phyloP scores from a whole-genome alignment of 495 filamentous ascomycete genomes.

The Neurospora intermedia region DNA sequence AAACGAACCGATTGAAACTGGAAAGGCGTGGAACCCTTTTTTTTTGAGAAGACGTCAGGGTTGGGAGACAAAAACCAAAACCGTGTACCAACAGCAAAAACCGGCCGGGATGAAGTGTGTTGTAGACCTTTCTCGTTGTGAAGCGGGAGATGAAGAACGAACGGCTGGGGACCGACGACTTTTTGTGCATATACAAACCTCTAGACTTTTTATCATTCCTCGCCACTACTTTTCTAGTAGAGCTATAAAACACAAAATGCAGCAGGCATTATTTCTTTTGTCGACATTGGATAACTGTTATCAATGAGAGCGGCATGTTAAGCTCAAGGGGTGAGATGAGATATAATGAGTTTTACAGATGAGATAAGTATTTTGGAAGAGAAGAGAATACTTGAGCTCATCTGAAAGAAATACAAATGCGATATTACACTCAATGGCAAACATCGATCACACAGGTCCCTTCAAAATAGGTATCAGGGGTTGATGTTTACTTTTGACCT shows the following conservation, averaged over 20 bases:
- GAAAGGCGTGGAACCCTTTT: not conserved
- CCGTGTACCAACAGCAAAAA: not conserved
- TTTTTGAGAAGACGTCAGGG: not conserved
- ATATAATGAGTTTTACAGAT: not conserved
- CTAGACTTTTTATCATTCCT: constrained; percentile 26
- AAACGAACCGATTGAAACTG: not conserved
- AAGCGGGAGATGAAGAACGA: not conserved
- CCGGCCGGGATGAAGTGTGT: not conserved
- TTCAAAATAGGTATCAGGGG: not conserved
- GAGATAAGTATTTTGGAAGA: not conserved
- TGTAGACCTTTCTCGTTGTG: not conserved
- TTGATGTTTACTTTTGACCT: not conserved
- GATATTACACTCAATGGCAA: not conserved
- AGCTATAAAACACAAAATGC: not conserved
- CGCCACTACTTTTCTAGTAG: constrained; percentile 7
- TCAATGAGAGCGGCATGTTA: not conserved
- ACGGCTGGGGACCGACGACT: constrained; percentile 11
- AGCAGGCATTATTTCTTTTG: not conserved
- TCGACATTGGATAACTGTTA: not conserved
- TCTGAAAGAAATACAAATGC: not conserved
- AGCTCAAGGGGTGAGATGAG: not conserved
- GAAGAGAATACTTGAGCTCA: not conserved
- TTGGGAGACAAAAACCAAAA: not conserved
- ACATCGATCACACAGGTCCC: not conserved
- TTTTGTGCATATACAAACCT: constrained; percentile 41